Evolutionary conservation across 106 monocot species (phyloP).

Genomic region (Dendrobium catenatum): DNA sequence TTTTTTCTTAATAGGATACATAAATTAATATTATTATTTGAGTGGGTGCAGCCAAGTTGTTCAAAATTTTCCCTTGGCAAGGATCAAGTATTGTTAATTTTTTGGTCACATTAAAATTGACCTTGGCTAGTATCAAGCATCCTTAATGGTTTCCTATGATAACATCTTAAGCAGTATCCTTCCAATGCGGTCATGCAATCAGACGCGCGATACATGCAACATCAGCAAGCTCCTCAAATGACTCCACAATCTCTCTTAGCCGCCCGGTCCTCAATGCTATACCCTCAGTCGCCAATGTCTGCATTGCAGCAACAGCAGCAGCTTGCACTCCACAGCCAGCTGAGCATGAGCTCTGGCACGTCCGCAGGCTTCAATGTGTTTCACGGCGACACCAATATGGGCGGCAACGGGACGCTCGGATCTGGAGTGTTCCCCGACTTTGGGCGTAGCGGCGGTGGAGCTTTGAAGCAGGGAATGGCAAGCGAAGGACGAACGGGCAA

Average conservation of each 20-base stretch:
- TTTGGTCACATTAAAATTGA: no score
- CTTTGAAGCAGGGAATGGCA: slow-evolving; percentile 33
- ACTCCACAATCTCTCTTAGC: slow-evolving; percentile 61
- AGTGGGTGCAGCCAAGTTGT: no score
- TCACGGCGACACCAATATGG: slow-evolving; percentile 51
- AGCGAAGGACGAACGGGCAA: slow-evolving; percentile 41
- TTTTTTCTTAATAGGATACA: no score
- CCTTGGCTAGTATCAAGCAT: neutral
- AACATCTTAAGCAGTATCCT: slow-evolving; percentile 41
- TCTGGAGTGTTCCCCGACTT: slow-evolving; percentile 55
- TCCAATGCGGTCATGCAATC: slow-evolving; percentile 61
- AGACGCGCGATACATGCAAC: slow-evolving; percentile 53
- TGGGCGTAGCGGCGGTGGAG: slow-evolving; percentile 19
- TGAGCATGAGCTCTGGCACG: slow-evolving; percentile 47
- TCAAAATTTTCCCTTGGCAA: no score
- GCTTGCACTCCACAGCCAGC: slow-evolving; percentile 39
- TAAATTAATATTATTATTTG: no score
- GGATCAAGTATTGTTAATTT: no score
- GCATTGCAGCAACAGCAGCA: slow-evolving; percentile 53
- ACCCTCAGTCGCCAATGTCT: slow-evolving; percentile 61
- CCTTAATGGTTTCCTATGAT: neutral
- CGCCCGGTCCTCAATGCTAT: slow-evolving; percentile 67
- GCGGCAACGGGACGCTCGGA: slow-evolving; percentile 15
- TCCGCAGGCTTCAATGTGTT: slow-evolving; percentile 57
- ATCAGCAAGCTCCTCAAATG: slow-evolving; percentile 50